Evolutionary conservation across 2,329 filamentous ascomycete species (phyloP), one percentile per base, ranked within the genome.

Genomic region (Polytolypa hystricis): DNA sequence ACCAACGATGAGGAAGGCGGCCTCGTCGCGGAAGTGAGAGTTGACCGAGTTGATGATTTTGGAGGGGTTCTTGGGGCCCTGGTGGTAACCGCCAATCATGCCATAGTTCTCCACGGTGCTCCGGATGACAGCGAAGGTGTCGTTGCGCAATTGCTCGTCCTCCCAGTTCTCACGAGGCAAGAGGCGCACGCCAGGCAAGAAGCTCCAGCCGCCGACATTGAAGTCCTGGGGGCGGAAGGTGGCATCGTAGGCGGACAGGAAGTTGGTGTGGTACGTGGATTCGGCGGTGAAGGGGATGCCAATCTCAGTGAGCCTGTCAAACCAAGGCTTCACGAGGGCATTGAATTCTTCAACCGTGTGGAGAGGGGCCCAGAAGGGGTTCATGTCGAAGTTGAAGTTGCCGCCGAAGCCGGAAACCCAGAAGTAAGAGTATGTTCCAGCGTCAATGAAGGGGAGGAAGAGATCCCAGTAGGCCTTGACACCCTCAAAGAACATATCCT

Each of bases 21-120:
- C 45, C 4, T 61, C 46, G 15, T 53, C 46, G 15, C 62, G 52
- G 62, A 62, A 66, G 10, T 56, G 55, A 1, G 64, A 63, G 14
- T 32, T 32, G 3, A 47, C 23, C 2, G 41, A 32, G 15, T 50
- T 37, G 2, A 47, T 50, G 33, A 55, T 26, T 33, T 44, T 10
- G 42, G 44, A 1, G 51, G 50, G 17, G 45, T 49, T 26, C 51
- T 50, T 28, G 45, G 2, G 42, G 43, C 2, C 38, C 31, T 3
- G 39, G 43, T 12, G 31, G 25, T 49, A 45, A 3, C 50, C 55
- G 3, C 48, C 47, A 18, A 32, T 15, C 6, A 14, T 18, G 14
- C 30, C 30, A 18, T 8, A 19, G 7, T 32, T 32, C n/a, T 46
- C 42, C 10, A 54, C 36, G 1, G 51, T 52, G 4, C 41, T 28